Percentiles rank a stretch among this genome's conserved stretches.
These are phyloP conservation scores for Priceomyces medius DNA, from an alignment of 805 yeast species.

Conservation along the genomic window DNA sequence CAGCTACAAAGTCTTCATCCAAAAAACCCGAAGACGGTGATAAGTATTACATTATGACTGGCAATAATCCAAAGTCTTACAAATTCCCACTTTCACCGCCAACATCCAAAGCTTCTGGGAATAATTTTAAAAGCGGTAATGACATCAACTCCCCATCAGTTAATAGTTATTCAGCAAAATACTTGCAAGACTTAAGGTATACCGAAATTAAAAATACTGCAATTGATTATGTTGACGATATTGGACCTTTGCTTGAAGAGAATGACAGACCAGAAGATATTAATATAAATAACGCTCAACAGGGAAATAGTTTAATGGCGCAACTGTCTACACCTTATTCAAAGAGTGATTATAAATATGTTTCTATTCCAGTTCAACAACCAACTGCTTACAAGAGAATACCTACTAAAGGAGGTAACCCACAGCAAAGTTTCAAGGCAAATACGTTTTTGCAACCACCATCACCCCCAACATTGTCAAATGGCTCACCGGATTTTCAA, in stretches of 20 bases:
- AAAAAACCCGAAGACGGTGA: constrained; percentile 9
- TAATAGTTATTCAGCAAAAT: constrained; percentile 41
- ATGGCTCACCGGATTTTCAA: constrained; percentile 37
- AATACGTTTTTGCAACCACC: constrained; percentile 39
- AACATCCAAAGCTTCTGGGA: constrained; percentile 11
- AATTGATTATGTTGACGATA: constrained; percentile 31
- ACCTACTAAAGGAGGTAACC: constrained; percentile 8
- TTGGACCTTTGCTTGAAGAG: constrained; percentile 28
- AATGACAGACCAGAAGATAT: not conserved
- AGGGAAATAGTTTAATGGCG: not conserved
- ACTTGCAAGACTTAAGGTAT: constrained; percentile 31
- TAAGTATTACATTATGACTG: constrained; percentile 49
- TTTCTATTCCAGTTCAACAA: constrained; percentile 42
- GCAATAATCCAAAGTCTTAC: constrained; percentile 46
- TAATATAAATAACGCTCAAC: too few species aligned
- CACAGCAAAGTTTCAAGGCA: constrained; percentile 7
- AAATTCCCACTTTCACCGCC: constrained; percentile 54
- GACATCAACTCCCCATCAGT: constrained; percentile 6
- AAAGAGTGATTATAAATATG: constrained; percentile 23
- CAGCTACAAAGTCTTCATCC: constrained; percentile 6
- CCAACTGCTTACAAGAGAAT: constrained; percentile 19
- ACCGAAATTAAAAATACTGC: not conserved
- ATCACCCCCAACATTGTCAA: constrained; percentile 28
- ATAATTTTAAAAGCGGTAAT: not conserved
- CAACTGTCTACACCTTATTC: constrained; percentile 6